Evolutionary conservation across 2,329 filamentous ascomycete species (phyloP), one percentile per base, ranked within the genome.

Genomic region (Cladosporium sp.): DNA sequence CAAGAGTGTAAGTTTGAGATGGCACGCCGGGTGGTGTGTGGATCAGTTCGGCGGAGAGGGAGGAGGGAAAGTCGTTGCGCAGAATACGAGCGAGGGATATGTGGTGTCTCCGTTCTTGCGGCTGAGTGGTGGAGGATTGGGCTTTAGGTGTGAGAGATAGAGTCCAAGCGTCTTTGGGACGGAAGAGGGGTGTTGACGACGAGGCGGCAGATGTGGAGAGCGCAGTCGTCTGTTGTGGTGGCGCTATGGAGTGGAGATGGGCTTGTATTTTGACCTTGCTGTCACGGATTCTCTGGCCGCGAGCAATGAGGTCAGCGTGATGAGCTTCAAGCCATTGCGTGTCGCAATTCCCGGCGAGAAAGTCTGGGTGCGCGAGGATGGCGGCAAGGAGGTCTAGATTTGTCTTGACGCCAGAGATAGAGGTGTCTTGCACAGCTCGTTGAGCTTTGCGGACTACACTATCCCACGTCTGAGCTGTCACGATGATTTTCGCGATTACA

Each of bases 41-140:
- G 49, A 78, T 65, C 8, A 83, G 72, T 7, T 83, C 80, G 1
- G 83, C 83, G 1, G 77, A 68, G 0, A 87, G 72, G 0, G 78
- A 77, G 2, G 75, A 61, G 0, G 84, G 84, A 60, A 87, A 86
- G 55, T 85, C 82, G 66, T 86, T 86, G 24, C 78, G 78, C 0
- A 83, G 73, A 12, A 87, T 71, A 8, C 77, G 77, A 0, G 77
- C 77, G 10, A 87, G 69, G 56, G 77, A 74, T 4, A 87, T 68
- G 61, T 86, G 83, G 56, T 83, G 78, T 2, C 68, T 71, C 58
- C 61, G 67, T 62, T 52, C 17, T 36, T 42, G 36, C 9, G 24
- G 35, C 1, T 19, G 13, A 1, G 40, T 36, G 13, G 39, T 6
- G 3, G 28, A 24, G 10, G 25, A 20, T 12, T 53, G 49, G 24